Base-by-base conservation (phyloP, 805 yeast species). In the Saccharomycopsis microspora region DNA sequence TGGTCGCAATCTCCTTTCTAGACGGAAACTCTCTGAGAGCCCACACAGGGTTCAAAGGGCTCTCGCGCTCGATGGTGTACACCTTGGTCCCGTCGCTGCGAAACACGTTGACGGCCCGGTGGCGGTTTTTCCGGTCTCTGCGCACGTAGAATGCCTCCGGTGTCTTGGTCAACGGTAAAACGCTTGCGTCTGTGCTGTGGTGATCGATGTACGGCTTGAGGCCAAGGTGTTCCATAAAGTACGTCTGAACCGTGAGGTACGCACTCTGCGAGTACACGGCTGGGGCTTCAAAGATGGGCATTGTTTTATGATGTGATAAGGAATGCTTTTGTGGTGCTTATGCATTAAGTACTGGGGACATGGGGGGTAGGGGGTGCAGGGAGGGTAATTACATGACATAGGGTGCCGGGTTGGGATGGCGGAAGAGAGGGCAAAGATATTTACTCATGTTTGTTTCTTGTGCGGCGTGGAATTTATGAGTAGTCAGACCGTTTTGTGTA, bases 41-140 rank as follows among this genome's bases (percentile, higher is more conserved):
- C 83, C 83, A 78, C 29, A 69, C 68, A 19, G 77, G 76, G 44
- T 70, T 68, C 45, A 66, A 55, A 1, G 72, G 60, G 19, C 76
- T 65, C 51, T 64, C 64, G 43, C 81, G 64, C 60, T 76, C 80
- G 56, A 77, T 64, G n/a, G 75, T 65, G 58, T 70, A 77, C 10
- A 66, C 57, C 51, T 70, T 69, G 31, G 58, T 60, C 29, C 75
- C 72, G 27, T 58, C 55, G 40, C 61, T 60, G 52, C 69, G 71
- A 57, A 72, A 78, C 1, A 78, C 78, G 54, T 74, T 74, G 42
- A 76, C 69, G 11, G 62, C 58, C 27, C 70, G 66, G 47, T 66
- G 67, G 46, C 67, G 66, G 54, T 70, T 72, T 11, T 62, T 65
- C 50, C 75, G 66, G 47, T 75, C 78, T 37, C 74, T 66, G 49